phyloP scores from a whole-genome alignment of 164 flowering plant species.

The Berberis vulgaris region DNA sequence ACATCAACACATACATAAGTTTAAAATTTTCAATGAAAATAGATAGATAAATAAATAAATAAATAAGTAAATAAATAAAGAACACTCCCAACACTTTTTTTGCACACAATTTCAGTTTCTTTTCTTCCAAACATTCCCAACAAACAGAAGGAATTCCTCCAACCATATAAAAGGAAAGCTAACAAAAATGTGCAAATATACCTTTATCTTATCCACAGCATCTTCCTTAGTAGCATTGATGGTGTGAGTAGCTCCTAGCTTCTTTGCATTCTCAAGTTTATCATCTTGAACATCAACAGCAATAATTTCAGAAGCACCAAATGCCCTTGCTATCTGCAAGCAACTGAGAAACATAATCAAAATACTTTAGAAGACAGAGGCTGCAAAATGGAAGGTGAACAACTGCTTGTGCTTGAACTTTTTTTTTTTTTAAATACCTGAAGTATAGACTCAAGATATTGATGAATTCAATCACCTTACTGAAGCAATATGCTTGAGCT shows the following conservation, averaged over 20 bases:
- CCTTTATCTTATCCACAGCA: slow-evolving; percentile 70
- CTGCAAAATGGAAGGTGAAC: not conserved
- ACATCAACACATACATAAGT: too few relatives aligned
- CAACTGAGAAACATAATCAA: slow-evolving; percentile 54
- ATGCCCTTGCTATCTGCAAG: slow-evolving; percentile 95
- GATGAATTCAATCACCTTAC: too few relatives aligned
- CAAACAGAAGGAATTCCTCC: too few relatives aligned
- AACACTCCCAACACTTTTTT: too few relatives aligned
- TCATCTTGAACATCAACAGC: slow-evolving; percentile 96
- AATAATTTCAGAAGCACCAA: slow-evolving; percentile 90
- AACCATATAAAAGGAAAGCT: not conserved
- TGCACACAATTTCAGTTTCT: too few relatives aligned
- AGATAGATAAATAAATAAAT: too few relatives aligned
- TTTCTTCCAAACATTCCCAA: too few relatives aligned
- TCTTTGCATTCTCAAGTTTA: slow-evolving; percentile 72
- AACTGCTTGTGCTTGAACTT: not conserved
- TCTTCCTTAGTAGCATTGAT: slow-evolving; percentile 75
- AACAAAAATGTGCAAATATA: slow-evolving; percentile 12
- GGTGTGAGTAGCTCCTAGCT: slow-evolving; percentile 80
- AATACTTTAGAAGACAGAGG: not conserved
- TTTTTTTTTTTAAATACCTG: too few relatives aligned
- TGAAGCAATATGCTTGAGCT: too few relatives aligned
- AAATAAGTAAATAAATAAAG: too few relatives aligned
- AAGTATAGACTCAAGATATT: too few relatives aligned
- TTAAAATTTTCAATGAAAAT: too few relatives aligned